Evolutionary conservation across 805 yeast genomes (phyloP), one percentile per base, ranked within the genome.

Genomic region (Schwanniomyces sp.): DNA sequence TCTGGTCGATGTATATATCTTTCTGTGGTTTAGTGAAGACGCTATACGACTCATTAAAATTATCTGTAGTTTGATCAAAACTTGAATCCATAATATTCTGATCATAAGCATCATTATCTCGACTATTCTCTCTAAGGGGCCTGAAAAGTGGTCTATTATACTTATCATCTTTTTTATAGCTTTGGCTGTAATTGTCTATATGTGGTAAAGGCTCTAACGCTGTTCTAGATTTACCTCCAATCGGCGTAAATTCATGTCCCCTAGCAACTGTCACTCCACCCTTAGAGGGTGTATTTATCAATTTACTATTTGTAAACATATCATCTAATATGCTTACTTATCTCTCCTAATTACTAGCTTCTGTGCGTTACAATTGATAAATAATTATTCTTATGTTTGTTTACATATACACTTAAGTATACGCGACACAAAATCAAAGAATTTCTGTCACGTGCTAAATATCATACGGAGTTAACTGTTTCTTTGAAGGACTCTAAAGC

Each of bases 401-500:
- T 43, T 43, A 36, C 37, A 32, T 43, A 28, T 24, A 34, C 26
- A n/a, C 8, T 14, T 41, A 21, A 24, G 16, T 21, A 32, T 28
- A 38, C 46, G 46, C 46, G 46, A 44, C 42, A 44, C 42, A 44
- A 38, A 43, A 28, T 21, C 40, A 38, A 43, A n/a, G 6, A 12
- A 14, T 14, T 21, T 24, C 21, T 14, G 38, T 44, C 46, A 44
- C 42, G 39, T 27, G 25, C 27, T 14, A 12, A n/a, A 26, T 26
- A 38, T n/a, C 16, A 30, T 16, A 37, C 34, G 9, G 40, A 34
- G 7, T 40, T 40, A 29, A 47, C 24, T 26, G 64, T 63, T 6
- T 34, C 43, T 52, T 63, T 76, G 59, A 90, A 88, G 5, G 58
- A 62, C 11, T 78, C 72, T 36, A 94, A 72, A 0, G 91, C 81